Base-by-base conservation (phyloP, 768 basidiomycete species). In the Lentinula guzmanii region DNA sequence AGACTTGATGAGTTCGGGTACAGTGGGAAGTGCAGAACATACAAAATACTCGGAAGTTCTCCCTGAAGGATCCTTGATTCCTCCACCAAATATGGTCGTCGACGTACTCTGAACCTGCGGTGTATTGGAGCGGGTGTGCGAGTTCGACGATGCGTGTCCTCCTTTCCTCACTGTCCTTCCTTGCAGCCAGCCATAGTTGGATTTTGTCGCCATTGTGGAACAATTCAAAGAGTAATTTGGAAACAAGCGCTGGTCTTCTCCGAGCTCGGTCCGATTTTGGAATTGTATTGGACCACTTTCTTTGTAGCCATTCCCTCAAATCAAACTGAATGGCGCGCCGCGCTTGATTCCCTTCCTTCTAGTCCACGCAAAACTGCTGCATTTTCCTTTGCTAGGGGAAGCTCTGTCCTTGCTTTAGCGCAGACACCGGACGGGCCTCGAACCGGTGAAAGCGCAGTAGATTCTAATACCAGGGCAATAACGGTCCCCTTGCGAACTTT, bases 1-100 rank as follows among this genome's bases (percentile, higher is more conserved):
- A 15, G 58, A 50, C 65, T 64, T 58, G 56, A 45, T 51, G 15
- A 46, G 43, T 50, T 2, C 55, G 16, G 53, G 10, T 28, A 31
- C 51, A 60, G 46, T 61, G 42, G 28, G 43, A 59, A 8, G 9
- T 39, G 37, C 41, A 5, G 11, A 10, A 79, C 88, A 69, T 65
- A 93, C 92, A 65, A 85, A 92, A 76, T 82, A 93, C 69, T 93
- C 91, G 3, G 87, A 77, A 0, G 86, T 90, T 70, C 91, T 79
- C 8, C 91, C 92, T 28, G 92, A 91, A 0, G 85, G 79, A 80
- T 94, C 91, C 71, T 93, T 93, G 65, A 94, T 87, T 16, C 91
- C 91, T 21, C 91, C 91, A 34, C 87, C 88, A 66, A 88, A 92
- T 66, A 90, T 75, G 0, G 87, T 90, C 0, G 82, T 74, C 1